phyloP scores from a whole-genome alignment of 345 rosid species.

The Melaleuca alternifolia region DNA sequence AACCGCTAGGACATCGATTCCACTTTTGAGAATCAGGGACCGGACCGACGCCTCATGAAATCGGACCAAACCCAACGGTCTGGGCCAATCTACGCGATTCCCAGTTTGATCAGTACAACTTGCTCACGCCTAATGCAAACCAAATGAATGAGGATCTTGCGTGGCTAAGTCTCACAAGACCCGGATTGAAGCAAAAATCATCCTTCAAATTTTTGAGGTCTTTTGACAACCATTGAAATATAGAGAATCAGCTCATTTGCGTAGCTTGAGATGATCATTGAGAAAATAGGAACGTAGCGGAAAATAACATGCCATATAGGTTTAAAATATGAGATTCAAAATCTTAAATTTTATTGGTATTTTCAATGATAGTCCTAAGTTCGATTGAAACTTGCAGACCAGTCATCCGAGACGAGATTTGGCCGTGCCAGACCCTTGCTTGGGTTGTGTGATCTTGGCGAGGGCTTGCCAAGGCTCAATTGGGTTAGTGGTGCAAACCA shows the following conservation, averaged over 20 bases:
- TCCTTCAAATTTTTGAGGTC: background rate
- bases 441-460: background rate
- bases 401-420: background rate
- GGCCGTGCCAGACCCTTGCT: background rate
- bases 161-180: background rate
- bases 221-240: background rate
- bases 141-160: background rate
- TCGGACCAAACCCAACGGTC: too few species aligned
- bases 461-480: background rate
- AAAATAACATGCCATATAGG: background rate
- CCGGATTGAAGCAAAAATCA: background rate
- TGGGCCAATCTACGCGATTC: too few species aligned
- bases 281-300: background rate
- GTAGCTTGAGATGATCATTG: background rate
- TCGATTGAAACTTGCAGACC: background rate
- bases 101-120: too few species aligned
- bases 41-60: too few species aligned
- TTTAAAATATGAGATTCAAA: background rate
- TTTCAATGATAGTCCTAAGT: fast-evolving
- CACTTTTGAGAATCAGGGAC: too few species aligned
- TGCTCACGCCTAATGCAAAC: too few species aligned
- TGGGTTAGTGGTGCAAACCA: background rate
- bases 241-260: background rate
- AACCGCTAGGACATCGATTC: too few species aligned
- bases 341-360: background rate